These are phyloP conservation scores for Alternaria alternata DNA, from an alignment of 2,329 filamentous ascomycete species.

Conservation along the genomic window DNA sequence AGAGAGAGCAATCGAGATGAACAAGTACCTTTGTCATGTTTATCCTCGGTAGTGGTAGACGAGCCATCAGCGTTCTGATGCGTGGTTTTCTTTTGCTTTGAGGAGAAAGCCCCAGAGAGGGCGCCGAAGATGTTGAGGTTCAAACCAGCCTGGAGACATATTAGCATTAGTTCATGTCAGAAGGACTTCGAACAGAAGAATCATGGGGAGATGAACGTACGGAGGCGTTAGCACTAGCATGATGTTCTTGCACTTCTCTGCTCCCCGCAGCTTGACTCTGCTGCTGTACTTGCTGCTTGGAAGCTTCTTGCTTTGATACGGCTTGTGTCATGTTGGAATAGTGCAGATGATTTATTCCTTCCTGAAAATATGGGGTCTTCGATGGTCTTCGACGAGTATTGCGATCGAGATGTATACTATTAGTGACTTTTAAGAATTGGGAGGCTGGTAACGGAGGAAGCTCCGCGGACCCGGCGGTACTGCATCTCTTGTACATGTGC, in stretches of 20 bases:
- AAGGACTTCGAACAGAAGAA: background rate
- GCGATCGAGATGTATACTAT: background rate
- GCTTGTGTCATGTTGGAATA: slow-evolving; percentile 30
- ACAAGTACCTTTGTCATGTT: slow-evolving; percentile 33
- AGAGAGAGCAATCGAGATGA: background rate
- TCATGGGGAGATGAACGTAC: slow-evolving; percentile 21
- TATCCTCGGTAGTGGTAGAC: slow-evolving; percentile 30
- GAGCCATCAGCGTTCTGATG: slow-evolving; percentile 40
- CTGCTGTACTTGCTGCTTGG: slow-evolving; percentile 32
- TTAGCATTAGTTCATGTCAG: background rate
- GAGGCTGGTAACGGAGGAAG: background rate
- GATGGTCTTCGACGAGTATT: background rate
- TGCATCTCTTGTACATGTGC: slow-evolving; percentile 11
- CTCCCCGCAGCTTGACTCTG: slow-evolving; percentile 30
- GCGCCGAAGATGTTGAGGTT: slow-evolving; percentile 50
- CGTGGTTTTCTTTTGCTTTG: slow-evolving; percentile 43
- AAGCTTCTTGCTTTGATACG: slow-evolving; percentile 26
- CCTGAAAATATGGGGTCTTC: background rate
- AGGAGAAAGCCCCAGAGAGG: slow-evolving; percentile 43
- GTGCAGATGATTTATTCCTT: background rate
- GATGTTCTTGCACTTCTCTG: slow-evolving; percentile 41
- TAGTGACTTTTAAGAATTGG: background rate
- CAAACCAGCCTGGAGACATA: slow-evolving; percentile 29
- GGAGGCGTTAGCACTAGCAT: slow-evolving; percentile 43
- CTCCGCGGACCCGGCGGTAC: background rate